Conservation (phyloP, 2,329 filamentous ascomycete genomes). For the Aspergillus eucalypticola region DNA sequence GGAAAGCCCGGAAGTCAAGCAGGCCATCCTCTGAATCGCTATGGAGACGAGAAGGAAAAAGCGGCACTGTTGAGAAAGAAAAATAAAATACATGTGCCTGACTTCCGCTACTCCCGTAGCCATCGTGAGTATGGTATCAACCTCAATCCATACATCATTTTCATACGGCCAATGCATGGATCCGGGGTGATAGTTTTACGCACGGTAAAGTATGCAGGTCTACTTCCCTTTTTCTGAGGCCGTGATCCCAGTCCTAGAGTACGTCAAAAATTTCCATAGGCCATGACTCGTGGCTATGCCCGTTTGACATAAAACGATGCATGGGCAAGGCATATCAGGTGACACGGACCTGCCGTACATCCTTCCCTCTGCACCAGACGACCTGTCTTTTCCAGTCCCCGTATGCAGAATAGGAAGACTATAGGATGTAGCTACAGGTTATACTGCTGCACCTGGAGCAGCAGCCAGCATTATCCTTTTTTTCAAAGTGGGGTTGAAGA, state of each 20-base stretch:
- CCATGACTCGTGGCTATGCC: background rate
- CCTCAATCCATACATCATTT: too few relatives aligned
- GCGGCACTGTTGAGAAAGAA: background rate
- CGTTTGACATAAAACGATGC: background rate
- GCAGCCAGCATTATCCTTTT: background rate
- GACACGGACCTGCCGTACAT: background rate
- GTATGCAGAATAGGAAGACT: background rate
- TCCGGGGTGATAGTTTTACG: background rate
- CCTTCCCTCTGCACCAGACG: background rate
- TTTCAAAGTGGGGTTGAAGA: background rate
- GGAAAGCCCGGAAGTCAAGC: background rate
- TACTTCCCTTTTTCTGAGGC: background rate
- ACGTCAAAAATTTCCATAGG: background rate
- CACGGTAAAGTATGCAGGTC: background rate
- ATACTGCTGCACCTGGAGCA: background rate
- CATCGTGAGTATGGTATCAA: background rate
- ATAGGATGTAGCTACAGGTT: background rate
- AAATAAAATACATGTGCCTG: background rate
- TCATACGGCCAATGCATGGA: background rate
- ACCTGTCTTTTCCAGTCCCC: background rate
- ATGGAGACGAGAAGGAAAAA: background rate
- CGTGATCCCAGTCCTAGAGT: background rate
- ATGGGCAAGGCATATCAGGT: constrained; percentile 3
- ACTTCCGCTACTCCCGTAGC: background rate
- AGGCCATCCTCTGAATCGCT: background rate